Evolutionary conservation across 2,329 filamentous ascomycete genomes (phyloP).

Genomic region (Sporothrix dimorphospora): DNA sequence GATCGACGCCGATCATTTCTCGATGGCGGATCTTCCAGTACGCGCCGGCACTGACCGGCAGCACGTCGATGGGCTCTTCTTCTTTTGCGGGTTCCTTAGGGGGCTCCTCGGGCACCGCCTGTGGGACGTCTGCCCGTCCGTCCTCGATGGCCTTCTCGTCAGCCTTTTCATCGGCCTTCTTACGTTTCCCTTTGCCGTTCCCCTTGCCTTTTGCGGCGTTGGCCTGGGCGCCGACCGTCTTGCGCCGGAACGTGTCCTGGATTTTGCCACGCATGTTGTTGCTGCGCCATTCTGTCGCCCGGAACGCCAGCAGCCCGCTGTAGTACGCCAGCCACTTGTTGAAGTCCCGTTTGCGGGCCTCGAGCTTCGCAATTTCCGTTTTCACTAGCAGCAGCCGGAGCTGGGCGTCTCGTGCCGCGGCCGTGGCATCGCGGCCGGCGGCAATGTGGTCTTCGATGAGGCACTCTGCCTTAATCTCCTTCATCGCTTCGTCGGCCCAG

Average conservation of each 20-base stretch:
- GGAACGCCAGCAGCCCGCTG: slow-evolving; percentile 8
- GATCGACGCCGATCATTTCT: neutral
- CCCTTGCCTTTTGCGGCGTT: neutral
- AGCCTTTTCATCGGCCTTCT: neutral
- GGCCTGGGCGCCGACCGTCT: neutral
- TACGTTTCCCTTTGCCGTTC: neutral
- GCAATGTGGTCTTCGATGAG: too few relatives aligned
- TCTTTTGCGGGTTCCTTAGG: too few relatives aligned
- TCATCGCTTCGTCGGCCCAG: neutral
- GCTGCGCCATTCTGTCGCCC: slow-evolving; percentile 7
- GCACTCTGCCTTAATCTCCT: too few relatives aligned
- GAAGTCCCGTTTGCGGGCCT: neutral
- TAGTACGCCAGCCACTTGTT: neutral
- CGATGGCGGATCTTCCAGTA: slow-evolving; percentile 16
- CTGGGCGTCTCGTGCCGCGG: too few relatives aligned
- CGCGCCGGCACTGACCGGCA: slow-evolving; percentile 25
- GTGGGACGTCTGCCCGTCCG: too few relatives aligned
- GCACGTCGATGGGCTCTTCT: slow-evolving; percentile 5
- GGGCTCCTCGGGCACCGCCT: too few relatives aligned
- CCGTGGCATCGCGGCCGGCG: too few relatives aligned
- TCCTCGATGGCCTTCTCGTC: neutral
- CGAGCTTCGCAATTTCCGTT: neutral
- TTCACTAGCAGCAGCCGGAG: too few relatives aligned
- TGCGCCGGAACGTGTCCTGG: slow-evolving; percentile 11
- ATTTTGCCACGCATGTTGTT: neutral